phyloP scores from a whole-genome alignment of 805 yeast species.

The Hanseniaspora nectarophila region DNA sequence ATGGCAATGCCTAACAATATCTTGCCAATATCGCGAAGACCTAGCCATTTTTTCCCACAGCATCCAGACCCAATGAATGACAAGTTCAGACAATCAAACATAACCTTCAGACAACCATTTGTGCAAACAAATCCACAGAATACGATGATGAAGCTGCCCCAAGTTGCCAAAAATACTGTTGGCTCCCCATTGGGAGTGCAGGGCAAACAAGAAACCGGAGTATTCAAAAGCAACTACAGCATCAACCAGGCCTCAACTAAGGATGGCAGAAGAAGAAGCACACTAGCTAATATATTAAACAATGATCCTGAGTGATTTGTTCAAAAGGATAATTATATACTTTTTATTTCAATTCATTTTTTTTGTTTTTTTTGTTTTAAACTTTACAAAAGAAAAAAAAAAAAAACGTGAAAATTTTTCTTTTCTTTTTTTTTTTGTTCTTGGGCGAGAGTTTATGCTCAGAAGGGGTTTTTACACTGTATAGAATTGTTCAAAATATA shows the following conservation, averaged over 20 bases:
- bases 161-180: constrained; percentile 14
- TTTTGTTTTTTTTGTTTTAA: background rate
- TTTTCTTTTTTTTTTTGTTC: background rate
- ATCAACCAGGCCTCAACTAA: constrained; percentile 19
- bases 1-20: background rate
- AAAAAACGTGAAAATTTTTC: background rate
- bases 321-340: too few species aligned
- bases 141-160: constrained; percentile 16
- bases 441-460: too few species aligned
- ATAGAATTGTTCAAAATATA: too few species aligned
- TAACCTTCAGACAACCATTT: background rate
- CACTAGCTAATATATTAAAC: constrained; percentile 3
- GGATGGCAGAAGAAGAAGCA: constrained; percentile 9
- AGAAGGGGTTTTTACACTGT: too few species aligned
- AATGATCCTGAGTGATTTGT: background rate
- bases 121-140: background rate
- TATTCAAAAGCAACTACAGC: constrained; percentile 11
- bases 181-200: constrained; percentile 14
- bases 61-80: constrained; percentile 11
- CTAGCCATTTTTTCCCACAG: constrained; percentile 5
- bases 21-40: constrained; percentile 8
- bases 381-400: too few species aligned
- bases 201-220: constrained; percentile 12
- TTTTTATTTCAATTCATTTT: too few species aligned
- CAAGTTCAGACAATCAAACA: background rate